Evolutionary conservation across 306 rosid species (phyloP), one percentile per base, ranked within the genome.

Genomic region (Mimosa pudica): DNA sequence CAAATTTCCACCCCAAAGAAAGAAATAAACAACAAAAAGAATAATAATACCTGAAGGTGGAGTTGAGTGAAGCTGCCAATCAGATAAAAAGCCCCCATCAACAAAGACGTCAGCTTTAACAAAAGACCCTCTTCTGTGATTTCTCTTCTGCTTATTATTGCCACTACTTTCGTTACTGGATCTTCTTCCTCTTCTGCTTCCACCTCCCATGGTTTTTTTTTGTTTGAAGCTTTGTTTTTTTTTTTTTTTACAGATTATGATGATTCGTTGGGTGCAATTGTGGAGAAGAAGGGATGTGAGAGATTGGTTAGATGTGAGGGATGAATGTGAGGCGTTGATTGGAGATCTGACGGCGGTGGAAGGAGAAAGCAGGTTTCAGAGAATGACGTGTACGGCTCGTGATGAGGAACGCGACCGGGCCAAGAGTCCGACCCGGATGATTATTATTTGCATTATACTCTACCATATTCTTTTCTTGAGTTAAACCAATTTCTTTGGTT

Each of bases 21-120:
- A 10, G 11, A 70, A 66, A 68, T 5, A 38, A 38, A 38, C 13
- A 6, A 41, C 9, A 72, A 12, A 70, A 38, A 3, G 55, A 71
- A 0, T 57, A 60, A 46, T 32, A 76, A n/a, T 55, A 90, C 99
- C 99, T 90, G 85, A 81, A 2, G 90, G 76, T 20, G 82, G 73
- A 18, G 82, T 38, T 5, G 87, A 74, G 54, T 80, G 74, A 24
- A 73, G 74, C 55, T 62, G 68, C 98, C 94, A 93, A 88, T 93
- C 96, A 16, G 94, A 87, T 62, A 95, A 80, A 65, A 90, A 75
- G 36, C 99, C 96, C 0, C 97, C 99, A 36, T 93, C 94, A 4
- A 95, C 78, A 35, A 95, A 91, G 72, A 84, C 71, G 79, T 70
- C 81, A 5, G 67, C 71, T 81, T 84, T 81, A 24, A 14, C 55